Conservation (phyloP, 2,329 filamentous ascomycete genomes). For the Sporothrix pallida region DNA sequence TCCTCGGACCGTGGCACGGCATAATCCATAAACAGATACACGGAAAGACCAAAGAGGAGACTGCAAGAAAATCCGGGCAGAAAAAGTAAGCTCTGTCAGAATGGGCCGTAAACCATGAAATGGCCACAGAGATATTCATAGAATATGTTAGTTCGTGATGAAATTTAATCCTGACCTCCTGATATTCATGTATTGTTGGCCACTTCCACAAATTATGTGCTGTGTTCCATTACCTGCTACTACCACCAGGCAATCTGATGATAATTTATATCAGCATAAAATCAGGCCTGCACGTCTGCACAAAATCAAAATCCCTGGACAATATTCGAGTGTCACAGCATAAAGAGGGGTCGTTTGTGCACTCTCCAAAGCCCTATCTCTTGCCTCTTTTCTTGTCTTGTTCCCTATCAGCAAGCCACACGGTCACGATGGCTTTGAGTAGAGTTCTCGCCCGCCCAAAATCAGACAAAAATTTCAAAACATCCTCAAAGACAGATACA, state of each 20-base stretch:
- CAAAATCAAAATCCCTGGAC: not conserved
- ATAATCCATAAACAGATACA: not conserved
- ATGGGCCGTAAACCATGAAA: too few relatives aligned
- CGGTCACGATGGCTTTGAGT: not conserved
- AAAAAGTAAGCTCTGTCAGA: not conserved
- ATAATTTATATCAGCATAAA: not conserved
- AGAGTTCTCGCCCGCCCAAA: too few relatives aligned
- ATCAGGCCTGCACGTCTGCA: not conserved
- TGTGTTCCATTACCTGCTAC: not conserved
- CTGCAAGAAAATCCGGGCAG: not conserved
- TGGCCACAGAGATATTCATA: not conserved
- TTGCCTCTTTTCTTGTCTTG: not conserved
- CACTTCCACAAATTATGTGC: not conserved
- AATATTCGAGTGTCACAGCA: slow-evolving; percentile 5
- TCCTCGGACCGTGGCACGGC: slow-evolving; percentile 16
- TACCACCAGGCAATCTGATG: not conserved
- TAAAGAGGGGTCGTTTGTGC: not conserved
- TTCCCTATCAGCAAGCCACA: slow-evolving; percentile 10
- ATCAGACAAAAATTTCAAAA: not conserved
- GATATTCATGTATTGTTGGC: not conserved
- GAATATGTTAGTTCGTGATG: not conserved
- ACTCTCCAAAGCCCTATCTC: not conserved
- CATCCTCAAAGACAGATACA: not conserved
- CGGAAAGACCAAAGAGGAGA: not conserved
- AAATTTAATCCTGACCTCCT: not conserved